Base-by-base conservation (phyloP, 2,329 filamentous ascomycete species). In the Chaetomium olivaceum region DNA sequence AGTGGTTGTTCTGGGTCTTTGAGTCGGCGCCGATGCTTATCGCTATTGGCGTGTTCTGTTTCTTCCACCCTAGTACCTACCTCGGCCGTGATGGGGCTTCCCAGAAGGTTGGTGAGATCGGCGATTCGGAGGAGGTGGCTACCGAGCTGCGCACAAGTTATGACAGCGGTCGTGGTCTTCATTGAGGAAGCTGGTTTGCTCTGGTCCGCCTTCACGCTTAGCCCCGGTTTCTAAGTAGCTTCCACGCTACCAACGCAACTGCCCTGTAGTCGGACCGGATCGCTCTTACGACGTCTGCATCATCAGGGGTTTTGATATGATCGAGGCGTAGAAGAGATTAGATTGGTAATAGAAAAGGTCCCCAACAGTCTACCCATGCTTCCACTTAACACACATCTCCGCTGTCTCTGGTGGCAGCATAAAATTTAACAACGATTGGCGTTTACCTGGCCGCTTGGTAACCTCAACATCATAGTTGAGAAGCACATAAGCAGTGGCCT, bases 1-100 rank as follows among this genome's bases (percentile, higher is more conserved):
- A 70, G 59, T 70, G 69, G 69, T n/a, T 70, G 61, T 69, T 70
- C 48, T 70, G 67, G 65, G 58, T 70, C 7, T 70, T 70, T 39
- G 69, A 70, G 46, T 55, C 64, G 6, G 46, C 50, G 36, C 61
- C 65, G 27, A 69, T 70, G 65, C 33, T 70, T 25, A 50, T 69
- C 2, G 63, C 67, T 9, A 67, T 69, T 14, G 54, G 55, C 11
- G 29, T 67, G 5, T 70, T 69, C 52, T 69, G 67, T 36, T 27
- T 69, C 25, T 64, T 29, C 11, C 69, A 70, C 48, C 69, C 69
- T 5, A 63, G 66, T 33, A 61, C 65, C 39, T 59, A 57, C 33
- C 67, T 67, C 11, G 59, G 59, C 23, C 55, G 55, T 12, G 64
- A 67, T 43, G 67, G 67, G 1, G 62, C 55, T n/a, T 51, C 36